These are phyloP conservation scores for Trichophyton verrucosum DNA, from an alignment of 2,329 filamentous ascomycete species.

Conservation along the genomic window DNA sequence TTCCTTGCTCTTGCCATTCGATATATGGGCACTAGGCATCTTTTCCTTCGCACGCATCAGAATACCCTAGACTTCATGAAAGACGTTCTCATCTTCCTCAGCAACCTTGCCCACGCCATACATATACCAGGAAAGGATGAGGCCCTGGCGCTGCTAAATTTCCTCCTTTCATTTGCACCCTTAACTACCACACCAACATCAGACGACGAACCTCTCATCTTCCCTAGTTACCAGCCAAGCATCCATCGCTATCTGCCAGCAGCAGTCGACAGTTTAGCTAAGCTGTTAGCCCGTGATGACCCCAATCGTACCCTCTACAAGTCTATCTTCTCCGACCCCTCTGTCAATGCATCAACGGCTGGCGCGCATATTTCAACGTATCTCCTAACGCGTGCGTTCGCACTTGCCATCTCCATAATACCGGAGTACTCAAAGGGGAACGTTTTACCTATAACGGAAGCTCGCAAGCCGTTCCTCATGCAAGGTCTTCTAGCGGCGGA, in stretches of 20 bases:
- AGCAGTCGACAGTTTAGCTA: constrained; percentile 81
- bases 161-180: constrained; percentile 82
- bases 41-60: constrained; percentile 65
- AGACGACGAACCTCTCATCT: constrained; percentile 51
- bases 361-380: constrained; percentile 55
- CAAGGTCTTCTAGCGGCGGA: constrained; percentile 86
- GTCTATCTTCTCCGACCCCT: constrained; percentile 64
- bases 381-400: constrained; percentile 76
- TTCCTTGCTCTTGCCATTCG: constrained; percentile 74
- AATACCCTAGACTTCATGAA: constrained; percentile 98
- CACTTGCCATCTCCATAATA: constrained; percentile 69
- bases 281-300: constrained; percentile 82
- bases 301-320: constrained; percentile 81
- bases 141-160: constrained; percentile 72
- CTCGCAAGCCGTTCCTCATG: constrained; percentile 77
- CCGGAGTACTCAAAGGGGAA: constrained; percentile 57
- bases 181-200: constrained; percentile 51
- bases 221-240: constrained; percentile 66
- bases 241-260: constrained; percentile 80
- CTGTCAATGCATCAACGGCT: constrained; percentile 47
- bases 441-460: constrained; percentile 58
- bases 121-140: constrained; percentile 79
- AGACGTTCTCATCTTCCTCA: constrained; percentile 76
- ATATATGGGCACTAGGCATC: constrained; percentile 76
- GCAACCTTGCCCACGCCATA: constrained; percentile 71